These are phyloP conservation scores for Starmera amethionina DNA, from an alignment of 805 yeast genomes.

Conservation along the genomic window DNA sequence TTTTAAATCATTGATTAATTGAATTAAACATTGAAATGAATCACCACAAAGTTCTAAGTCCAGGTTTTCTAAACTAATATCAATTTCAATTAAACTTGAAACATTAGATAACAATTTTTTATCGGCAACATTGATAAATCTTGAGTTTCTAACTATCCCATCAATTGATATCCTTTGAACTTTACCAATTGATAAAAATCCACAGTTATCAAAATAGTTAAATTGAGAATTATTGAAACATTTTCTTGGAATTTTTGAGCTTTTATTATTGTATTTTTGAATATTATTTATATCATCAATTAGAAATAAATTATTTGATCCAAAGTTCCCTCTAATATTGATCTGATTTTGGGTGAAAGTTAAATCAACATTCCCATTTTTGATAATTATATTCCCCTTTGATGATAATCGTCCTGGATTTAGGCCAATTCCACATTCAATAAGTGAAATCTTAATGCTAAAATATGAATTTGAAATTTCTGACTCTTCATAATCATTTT, in stretches of 20 bases:
- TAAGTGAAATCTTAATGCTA: constrained; percentile 16
- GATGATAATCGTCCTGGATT: constrained; percentile 51
- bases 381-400: constrained; percentile 41
- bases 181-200: constrained; percentile 44
- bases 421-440: constrained; percentile 52
- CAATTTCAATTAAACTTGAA: constrained; percentile 27
- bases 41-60: constrained; percentile 69
- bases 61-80: constrained; percentile 37
- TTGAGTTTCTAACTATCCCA: constrained; percentile 5
- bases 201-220: constrained; percentile 32
- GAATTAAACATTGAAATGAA: constrained; percentile 64
- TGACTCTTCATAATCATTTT: neutral
- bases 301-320: constrained; percentile 40
- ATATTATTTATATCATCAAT: constrained; percentile 50
- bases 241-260: constrained; percentile 9
- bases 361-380: constrained; percentile 46
- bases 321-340: constrained; percentile 34
- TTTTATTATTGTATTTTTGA: constrained; percentile 16
- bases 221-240: constrained; percentile 21
- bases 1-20: constrained; percentile 60
- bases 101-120: constrained; percentile 1
- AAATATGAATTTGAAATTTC: constrained; percentile 3
- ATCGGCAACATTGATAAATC: constrained; percentile 2
- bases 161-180: constrained; percentile 30
- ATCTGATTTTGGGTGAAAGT: constrained; percentile 22